These are phyloP conservation scores for Diatrype stigma DNA, from an alignment of 2,329 filamentous ascomycete genomes.

Conservation along the genomic window DNA sequence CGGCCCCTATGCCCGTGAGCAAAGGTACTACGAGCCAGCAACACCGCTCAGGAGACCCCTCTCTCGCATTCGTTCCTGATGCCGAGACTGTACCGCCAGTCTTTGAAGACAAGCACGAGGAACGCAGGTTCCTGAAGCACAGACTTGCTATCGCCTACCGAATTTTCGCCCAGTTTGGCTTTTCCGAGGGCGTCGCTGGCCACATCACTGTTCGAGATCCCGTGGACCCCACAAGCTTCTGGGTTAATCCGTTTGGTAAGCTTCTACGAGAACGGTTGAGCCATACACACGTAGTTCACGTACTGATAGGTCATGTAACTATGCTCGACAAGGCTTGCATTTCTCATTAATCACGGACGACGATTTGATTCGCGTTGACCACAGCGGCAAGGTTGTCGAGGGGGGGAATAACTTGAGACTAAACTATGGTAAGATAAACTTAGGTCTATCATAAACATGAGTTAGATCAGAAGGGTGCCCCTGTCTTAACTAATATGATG, in stretches of 20 bases:
- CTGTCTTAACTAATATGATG: slow-evolving; percentile 13
- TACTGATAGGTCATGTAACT: too few relatives aligned
- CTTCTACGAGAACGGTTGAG: background rate
- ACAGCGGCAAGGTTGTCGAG: slow-evolving; percentile 53
- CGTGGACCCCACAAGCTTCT: slow-evolving; percentile 51
- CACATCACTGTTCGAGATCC: slow-evolving; percentile 57
- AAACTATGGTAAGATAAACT: slow-evolving; percentile 33
- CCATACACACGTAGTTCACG: background rate
- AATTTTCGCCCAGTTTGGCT: slow-evolving; percentile 54
- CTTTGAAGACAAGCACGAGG: slow-evolving; percentile 6
- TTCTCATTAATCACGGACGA: slow-evolving; percentile 56
- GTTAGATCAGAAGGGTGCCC: too few relatives aligned
- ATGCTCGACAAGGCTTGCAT: slow-evolving; percentile 25
- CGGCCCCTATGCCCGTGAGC: too few relatives aligned
- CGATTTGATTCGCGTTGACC: slow-evolving; percentile 56
- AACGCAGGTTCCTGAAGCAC: slow-evolving; percentile 15
- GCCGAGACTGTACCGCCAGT: background rate
- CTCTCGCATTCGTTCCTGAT: slow-evolving; percentile 5
- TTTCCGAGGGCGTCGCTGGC: slow-evolving; percentile 56
- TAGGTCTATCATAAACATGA: too few relatives aligned
- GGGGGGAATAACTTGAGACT: slow-evolving; percentile 44
- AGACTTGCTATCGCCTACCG: slow-evolving; percentile 56
- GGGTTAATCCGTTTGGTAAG: slow-evolving; percentile 56
- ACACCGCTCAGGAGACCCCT: background rate
- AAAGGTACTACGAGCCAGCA: too few relatives aligned